Evolutionary conservation across 1,284 basidiomycete species (phyloP).

Genomic region (Cystobasidiaceae sp.): DNA sequence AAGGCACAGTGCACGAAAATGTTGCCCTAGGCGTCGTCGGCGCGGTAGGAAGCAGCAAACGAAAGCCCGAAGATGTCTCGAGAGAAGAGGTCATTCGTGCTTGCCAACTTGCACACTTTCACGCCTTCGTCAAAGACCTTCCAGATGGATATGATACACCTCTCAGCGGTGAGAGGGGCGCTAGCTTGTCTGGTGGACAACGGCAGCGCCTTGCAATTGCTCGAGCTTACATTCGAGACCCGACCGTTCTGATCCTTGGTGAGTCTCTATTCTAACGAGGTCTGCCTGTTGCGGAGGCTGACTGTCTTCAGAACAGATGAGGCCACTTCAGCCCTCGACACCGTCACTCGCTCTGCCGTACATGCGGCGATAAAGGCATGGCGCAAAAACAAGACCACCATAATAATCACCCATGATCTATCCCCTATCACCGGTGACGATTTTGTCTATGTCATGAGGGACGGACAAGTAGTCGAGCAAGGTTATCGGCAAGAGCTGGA

Average conservation of each 20-base stretch:
- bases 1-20: slow-evolving; percentile 80
- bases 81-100: slow-evolving; percentile 71
- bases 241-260: slow-evolving; percentile 87
- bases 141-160: slow-evolving; percentile 83
- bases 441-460: slow-evolving; percentile 86
- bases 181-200: slow-evolving; percentile 84
- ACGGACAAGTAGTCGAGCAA: slow-evolving; percentile 76
- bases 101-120: slow-evolving; percentile 76
- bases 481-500: slow-evolving; percentile 76
- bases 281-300: too few species aligned
- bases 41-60: slow-evolving; percentile 42
- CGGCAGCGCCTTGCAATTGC: slow-evolving; percentile 88
- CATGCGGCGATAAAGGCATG: slow-evolving; percentile 81
- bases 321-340: slow-evolving; percentile 90
- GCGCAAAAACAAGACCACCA: slow-evolving; percentile 78
- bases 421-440: slow-evolving; percentile 70
- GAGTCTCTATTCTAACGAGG: slow-evolving; percentile 45
- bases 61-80: slow-evolving; percentile 52
- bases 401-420: slow-evolving; percentile 94
- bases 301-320: slow-evolving; percentile 60
- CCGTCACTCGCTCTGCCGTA: slow-evolving; percentile 77
- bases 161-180: slow-evolving; percentile 63
- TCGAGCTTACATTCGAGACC: slow-evolving; percentile 76
- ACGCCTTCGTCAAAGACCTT: slow-evolving; percentile 76
- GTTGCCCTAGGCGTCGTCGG: slow-evolving; percentile 71